A percentile compares a stretch with the other conserved stretches of the same genome.
These are phyloP conservation scores for Wallacemonas sp. DNA, from an alignment of 208 protist species.

Conservation along the genomic window DNA sequence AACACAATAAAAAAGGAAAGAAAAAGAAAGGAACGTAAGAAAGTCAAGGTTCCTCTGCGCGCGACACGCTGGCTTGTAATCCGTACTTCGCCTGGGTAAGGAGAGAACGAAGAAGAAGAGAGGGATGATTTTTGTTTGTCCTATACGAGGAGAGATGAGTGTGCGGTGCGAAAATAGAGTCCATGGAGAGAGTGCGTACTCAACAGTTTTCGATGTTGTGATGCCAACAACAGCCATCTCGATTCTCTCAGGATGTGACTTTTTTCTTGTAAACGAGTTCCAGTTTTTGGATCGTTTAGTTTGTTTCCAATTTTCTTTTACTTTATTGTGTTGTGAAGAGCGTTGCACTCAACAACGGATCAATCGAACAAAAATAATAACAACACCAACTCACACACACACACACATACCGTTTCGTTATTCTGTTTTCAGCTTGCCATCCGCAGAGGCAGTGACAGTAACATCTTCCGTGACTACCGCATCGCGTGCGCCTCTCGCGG, in stretches of 20 bases:
- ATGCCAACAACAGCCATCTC: no score
- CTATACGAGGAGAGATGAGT: no score
- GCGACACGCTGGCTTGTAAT: no score
- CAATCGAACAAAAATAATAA: neutral
- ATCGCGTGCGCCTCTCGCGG: slow-evolving; percentile 14
- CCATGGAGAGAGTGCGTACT: no score
- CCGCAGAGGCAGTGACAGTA: neutral
- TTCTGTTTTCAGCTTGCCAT: slow-evolving; percentile 5
- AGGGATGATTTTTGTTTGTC: no score
- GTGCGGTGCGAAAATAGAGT: no score
- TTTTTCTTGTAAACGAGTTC: neutral
- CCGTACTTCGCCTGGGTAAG: no score
- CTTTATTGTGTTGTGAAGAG: neutral
- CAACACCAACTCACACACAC: neutral
- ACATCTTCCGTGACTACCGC: neutral
- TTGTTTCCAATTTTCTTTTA: neutral
- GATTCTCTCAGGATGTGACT: neutral
- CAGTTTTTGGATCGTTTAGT: neutral
- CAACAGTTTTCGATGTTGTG: no score
- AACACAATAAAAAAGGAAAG: no score
- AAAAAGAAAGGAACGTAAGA: no score
- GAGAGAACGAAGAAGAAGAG: no score
- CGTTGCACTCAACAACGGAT: neutral
- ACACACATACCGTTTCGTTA: neutral
- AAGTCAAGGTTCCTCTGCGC: no score